Percentiles rank a stretch among this genome's conserved stretches.
These are phyloP conservation scores for Zygoascus meyerae DNA, from an alignment of 1,139 yeast species.

Conservation along the genomic window DNA sequence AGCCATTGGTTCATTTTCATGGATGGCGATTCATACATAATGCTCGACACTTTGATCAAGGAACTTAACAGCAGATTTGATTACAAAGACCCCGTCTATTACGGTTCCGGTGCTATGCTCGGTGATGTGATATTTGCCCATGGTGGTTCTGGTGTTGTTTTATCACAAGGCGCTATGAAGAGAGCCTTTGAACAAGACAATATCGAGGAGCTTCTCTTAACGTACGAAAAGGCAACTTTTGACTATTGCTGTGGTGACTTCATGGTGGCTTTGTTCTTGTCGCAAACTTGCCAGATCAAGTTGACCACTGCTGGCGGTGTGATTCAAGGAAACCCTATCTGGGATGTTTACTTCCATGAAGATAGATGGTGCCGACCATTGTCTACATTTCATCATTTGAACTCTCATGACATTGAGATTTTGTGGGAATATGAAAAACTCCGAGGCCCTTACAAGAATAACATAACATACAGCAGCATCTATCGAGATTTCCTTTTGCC, in stretches of 20 bases:
- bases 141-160: conserved; percentile 37
- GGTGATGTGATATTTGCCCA: conserved; percentile 31
- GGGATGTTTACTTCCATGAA: conserved; percentile 18
- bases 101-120: conserved; percentile 29
- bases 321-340: conserved; percentile 30
- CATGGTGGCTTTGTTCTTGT: conserved; percentile 27
- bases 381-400: conserved; percentile 33
- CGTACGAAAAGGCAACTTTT: conserved; percentile 26
- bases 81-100: conserved; percentile 26
- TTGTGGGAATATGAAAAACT: conserved; percentile 35
- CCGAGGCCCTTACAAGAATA: conserved; percentile 25
- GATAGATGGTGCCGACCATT: conserved; percentile 34
- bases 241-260: conserved; percentile 35
- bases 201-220: conserved; percentile 14
- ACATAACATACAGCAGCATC: conserved; percentile 29
- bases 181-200: conserved; percentile 20
- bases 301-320: conserved; percentile 23
- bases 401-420: conserved; percentile 31
- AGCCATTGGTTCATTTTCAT: conserved; percentile 36
- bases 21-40: conserved; percentile 35
- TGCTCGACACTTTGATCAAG: conserved; percentile 27
- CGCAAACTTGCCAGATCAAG: conserved; percentile 19
- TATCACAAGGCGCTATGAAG: conserved; percentile 32
- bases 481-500: conserved; percentile 34
- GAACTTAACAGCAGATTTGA: conserved; percentile 19